These are phyloP conservation scores for Syncephalastrum contaminatum DNA, from an alignment of 371 early-diverging fungal genomes.

Conservation along the genomic window DNA sequence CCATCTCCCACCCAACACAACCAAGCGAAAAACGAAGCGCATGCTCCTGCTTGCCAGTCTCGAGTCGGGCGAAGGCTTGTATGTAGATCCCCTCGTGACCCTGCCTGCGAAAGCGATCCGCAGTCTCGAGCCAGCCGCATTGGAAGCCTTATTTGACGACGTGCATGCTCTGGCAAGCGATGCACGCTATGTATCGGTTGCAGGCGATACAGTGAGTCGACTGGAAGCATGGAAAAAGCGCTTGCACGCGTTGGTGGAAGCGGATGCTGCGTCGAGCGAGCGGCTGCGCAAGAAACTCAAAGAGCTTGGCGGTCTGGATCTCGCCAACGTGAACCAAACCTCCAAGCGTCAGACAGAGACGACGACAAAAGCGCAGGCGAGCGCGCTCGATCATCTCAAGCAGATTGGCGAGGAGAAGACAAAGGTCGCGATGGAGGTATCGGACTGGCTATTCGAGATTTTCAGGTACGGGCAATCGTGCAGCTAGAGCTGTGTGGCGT, in stretches of 20 bases:
- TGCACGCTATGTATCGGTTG: conserved; percentile 9
- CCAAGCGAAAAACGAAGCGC: conserved; percentile 47
- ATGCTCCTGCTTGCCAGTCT: conserved; percentile 55
- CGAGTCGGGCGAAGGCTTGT: conserved; percentile 30
- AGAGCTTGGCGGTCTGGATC: conserved; percentile 33
- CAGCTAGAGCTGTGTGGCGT: too few species aligned
- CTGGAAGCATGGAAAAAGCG: conserved; percentile 12
- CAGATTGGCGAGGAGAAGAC: conserved; percentile 31
- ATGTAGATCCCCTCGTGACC: conserved; percentile 15
- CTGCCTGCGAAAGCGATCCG: conserved; percentile 25
- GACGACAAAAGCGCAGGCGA: conserved; percentile 38
- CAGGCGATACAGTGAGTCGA: conserved; percentile 7
- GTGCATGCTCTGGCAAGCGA: background rate
- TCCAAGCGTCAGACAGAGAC: conserved; percentile 50
- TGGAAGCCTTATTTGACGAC: conserved; percentile 11
- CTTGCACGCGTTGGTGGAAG: conserved; percentile 6
- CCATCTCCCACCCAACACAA: conserved; percentile 41
- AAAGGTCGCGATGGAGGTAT: conserved; percentile 50
- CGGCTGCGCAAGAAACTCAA: conserved; percentile 26
- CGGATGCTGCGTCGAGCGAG: conserved; percentile 8
- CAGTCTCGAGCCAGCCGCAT: conserved; percentile 22
- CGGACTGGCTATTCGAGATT: conserved; percentile 35
- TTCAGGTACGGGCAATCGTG: conserved; percentile 36
- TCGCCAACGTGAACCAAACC: conserved; percentile 22
- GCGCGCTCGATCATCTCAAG: conserved; percentile 36